Conservation (phyloP, 139 green algal genomes). For the Chlorella sp. region DNA sequence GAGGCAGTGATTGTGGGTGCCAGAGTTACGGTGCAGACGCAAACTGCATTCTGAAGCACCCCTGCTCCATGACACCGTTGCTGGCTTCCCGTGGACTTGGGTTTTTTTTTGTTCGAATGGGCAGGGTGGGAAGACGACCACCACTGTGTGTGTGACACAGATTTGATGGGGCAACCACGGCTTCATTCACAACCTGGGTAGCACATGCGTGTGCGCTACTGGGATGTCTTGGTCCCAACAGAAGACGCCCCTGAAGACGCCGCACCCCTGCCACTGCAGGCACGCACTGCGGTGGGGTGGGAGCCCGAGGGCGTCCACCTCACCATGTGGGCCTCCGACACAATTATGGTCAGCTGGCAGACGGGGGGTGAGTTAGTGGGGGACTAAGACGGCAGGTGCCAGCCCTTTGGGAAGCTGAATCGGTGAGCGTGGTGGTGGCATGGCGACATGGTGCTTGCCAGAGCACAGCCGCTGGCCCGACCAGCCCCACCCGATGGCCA, state of each 20-base stretch:
- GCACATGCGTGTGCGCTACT: too few relatives aligned
- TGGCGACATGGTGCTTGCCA: too few relatives aligned
- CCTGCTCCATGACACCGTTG: too few relatives aligned
- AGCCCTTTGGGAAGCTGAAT: background rate
- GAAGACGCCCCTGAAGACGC: too few relatives aligned
- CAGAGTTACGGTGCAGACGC: background rate
- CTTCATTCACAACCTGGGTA: too few relatives aligned
- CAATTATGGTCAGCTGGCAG: background rate
- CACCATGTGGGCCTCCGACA: background rate
- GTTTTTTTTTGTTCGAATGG: too few relatives aligned
- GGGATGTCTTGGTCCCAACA: background rate
- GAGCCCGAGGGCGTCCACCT: conserved; percentile 4
- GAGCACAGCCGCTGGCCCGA: background rate
- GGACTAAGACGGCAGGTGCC: background rate
- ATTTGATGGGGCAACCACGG: background rate
- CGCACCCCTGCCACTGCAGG: background rate
- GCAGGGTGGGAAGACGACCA: too few relatives aligned
- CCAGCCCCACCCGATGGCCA: too few relatives aligned
- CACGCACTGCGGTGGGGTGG: background rate
- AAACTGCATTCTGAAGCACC: too few relatives aligned
- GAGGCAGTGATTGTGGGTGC: background rate
- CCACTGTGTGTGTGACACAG: background rate
- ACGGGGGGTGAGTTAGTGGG: background rate
- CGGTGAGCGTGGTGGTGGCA: background rate
- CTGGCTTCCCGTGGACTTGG: too few relatives aligned